Percentiles rank a stretch among this genome's conserved stretches.
phyloP scores from a whole-genome alignment of 1,284 basidiomycete species.

The Ceratobasidium papillatum region DNA sequence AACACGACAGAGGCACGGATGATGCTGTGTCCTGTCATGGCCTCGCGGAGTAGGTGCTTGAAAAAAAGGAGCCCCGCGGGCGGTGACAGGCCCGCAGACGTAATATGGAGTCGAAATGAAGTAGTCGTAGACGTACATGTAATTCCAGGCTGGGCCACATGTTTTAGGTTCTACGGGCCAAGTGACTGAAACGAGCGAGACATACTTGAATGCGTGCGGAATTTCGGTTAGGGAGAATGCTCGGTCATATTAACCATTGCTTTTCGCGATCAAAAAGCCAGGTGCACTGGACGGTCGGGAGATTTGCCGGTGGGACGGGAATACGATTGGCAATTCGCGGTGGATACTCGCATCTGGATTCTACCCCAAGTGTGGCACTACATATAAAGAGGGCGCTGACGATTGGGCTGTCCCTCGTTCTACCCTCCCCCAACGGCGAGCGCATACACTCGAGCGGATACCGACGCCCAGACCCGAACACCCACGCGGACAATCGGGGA shows the following conservation, averaged over 20 bases:
- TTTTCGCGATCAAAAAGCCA: no score
- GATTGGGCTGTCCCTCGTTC: neutral
- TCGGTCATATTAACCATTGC: neutral
- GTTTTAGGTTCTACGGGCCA: conserved; percentile 3
- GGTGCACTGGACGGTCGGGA: neutral
- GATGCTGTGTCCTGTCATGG: neutral
- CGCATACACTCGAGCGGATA: neutral
- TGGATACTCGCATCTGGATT: conserved; percentile 1
- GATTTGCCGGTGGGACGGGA: conserved; percentile 16
- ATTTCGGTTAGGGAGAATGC: neutral
- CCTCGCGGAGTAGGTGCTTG: neutral
- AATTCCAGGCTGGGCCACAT: neutral
- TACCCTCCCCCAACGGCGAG: neutral
- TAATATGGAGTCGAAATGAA: neutral
- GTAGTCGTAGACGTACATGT: conserved; percentile 8
- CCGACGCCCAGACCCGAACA: conserved; percentile 6
- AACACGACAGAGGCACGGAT: neutral
- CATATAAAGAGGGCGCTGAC: conserved; percentile 2
- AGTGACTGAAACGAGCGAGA: neutral
- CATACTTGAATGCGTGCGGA: no score
- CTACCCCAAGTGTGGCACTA: neutral
- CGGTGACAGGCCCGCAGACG: neutral
- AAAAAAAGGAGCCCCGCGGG: conserved; percentile 1
- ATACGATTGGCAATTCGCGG: neutral
- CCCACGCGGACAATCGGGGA: conserved; percentile 2